Conservation (phyloP, 768 basidiomycete genomes). For the Glaciozyma martinii region DNA sequence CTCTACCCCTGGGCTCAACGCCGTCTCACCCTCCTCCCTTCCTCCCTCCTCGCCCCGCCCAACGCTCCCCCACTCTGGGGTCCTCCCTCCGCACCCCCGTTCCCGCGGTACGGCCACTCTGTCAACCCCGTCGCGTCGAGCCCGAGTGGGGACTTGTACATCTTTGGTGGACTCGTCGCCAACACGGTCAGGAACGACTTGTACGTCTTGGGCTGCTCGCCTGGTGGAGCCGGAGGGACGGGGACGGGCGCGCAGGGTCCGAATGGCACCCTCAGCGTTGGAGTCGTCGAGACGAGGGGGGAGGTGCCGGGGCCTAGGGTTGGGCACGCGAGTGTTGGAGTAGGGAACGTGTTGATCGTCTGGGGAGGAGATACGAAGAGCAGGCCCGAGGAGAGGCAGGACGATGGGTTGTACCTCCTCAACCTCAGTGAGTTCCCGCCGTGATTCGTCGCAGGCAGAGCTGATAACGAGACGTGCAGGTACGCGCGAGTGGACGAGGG, state of each 20-base stretch:
- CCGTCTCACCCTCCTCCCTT: slow-evolving; percentile 57
- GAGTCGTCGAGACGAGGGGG: slow-evolving; percentile 75
- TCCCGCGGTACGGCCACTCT: slow-evolving; percentile 92
- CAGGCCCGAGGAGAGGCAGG: slow-evolving; percentile 63
- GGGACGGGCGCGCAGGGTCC: slow-evolving; percentile 38
- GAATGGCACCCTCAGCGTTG: slow-evolving; percentile 65
- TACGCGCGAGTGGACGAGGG: slow-evolving; percentile 88
- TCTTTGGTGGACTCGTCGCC: slow-evolving; percentile 92
- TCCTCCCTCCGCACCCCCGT: slow-evolving; percentile 63
- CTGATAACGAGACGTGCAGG: slow-evolving; percentile 45
- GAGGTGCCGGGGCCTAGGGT: slow-evolving; percentile 81
- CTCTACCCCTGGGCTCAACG: slow-evolving; percentile 76
- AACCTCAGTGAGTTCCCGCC: slow-evolving; percentile 64
- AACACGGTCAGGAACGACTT: slow-evolving; percentile 86
- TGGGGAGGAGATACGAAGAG: slow-evolving; percentile 94
- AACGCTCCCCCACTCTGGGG: slow-evolving; percentile 56
- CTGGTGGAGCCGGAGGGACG: not conserved
- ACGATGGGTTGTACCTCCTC: slow-evolving; percentile 84
- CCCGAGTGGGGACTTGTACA: slow-evolving; percentile 77
- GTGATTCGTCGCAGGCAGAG: not conserved
- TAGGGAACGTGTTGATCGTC: slow-evolving; percentile 88
- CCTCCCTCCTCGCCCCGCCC: slow-evolving; percentile 50
- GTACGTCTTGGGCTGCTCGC: slow-evolving; percentile 57
- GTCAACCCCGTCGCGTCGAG: slow-evolving; percentile 59
- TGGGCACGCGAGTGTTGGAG: slow-evolving; percentile 92